Conservation (phyloP, 2,329 filamentous ascomycete genomes). For the Apiospora saccharicola region DNA sequence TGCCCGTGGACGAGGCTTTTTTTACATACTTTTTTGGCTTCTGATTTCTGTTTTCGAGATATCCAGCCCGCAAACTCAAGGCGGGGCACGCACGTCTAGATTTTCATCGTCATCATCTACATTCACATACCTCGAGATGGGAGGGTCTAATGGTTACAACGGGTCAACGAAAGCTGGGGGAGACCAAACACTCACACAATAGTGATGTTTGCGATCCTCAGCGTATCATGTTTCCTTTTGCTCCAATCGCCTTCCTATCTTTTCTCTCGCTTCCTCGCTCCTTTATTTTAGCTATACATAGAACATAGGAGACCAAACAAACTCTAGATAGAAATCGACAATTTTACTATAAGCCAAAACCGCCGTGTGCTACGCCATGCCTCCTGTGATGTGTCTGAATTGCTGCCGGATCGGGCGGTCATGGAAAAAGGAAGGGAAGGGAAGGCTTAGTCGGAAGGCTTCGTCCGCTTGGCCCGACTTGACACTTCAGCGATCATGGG, state of each 20-base stretch:
- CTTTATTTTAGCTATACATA: background rate
- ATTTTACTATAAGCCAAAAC: conserved; percentile 20
- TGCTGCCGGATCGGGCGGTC: background rate
- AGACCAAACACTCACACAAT: background rate
- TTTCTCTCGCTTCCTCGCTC: conserved; percentile 7
- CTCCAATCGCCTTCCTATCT: background rate
- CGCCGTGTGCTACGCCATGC: background rate
- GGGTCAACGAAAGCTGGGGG: background rate
- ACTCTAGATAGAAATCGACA: conserved; percentile 21
- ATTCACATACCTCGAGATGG: conserved; percentile 5
- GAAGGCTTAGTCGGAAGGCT: background rate
- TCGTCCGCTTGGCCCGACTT: background rate
- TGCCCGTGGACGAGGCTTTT: background rate
- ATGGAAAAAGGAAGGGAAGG: background rate
- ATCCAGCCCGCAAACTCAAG: conserved; percentile 17
- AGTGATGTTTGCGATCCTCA: background rate
- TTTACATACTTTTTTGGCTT: conserved; percentile 7
- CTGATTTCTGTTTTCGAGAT: conserved; percentile 22
- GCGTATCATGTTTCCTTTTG: conserved; percentile 2
- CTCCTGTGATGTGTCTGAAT: background rate
- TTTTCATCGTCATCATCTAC: background rate
- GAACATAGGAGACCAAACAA: background rate
- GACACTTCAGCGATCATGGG: background rate
- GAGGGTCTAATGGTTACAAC: conserved; percentile 15
- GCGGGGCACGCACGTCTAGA: conserved; percentile 1